A percentile compares a stretch with the other conserved stretches of the same genome.
These are phyloP conservation scores for Pseudocercospora musae DNA, from an alignment of 2,329 filamentous ascomycete genomes.

Conservation along the genomic window DNA sequence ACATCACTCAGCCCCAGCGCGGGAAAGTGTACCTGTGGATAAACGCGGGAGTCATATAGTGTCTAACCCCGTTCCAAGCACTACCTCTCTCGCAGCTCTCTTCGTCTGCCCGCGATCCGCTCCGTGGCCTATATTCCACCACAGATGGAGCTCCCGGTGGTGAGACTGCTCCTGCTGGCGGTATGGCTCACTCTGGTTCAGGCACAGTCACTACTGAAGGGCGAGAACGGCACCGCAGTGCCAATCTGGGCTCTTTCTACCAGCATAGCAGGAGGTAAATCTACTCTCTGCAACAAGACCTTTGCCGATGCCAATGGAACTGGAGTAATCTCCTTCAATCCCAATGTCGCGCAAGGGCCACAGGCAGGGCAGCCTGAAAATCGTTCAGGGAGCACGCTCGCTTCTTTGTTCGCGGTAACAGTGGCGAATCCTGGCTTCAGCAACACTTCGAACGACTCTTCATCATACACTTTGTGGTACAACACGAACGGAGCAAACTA, in stretches of 20 bases:
- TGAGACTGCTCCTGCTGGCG: background rate
- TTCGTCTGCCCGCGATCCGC: background rate
- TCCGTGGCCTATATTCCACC: background rate
- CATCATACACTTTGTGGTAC: slow-evolving; percentile 11
- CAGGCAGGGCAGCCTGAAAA: slow-evolving; percentile 11
- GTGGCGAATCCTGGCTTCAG: background rate
- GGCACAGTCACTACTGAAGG: background rate
- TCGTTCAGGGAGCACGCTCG: background rate
- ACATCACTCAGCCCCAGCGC: background rate
- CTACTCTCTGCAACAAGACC: slow-evolving; percentile 12
- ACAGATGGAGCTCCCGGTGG: background rate
- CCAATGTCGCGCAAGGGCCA: slow-evolving; percentile 9
- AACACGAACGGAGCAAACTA: slow-evolving; percentile 17
- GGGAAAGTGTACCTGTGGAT: background rate
- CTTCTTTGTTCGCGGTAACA: background rate
- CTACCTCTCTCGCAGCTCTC: background rate
- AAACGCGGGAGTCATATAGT: background rate
- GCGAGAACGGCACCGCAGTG: background rate
- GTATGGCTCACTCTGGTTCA: background rate
- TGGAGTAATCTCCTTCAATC: slow-evolving; percentile 10
- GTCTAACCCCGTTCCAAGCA: background rate
- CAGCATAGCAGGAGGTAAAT: background rate
- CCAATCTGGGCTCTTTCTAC: slow-evolving; percentile 5
- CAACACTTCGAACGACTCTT: slow-evolving; percentile 2
- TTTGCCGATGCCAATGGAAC: slow-evolving; percentile 15